Evolutionary conservation across 371 early-diverging fungal genomes (phyloP), one percentile per base, ranked within the genome.

Genomic region (Lichtheimia ornata): DNA sequence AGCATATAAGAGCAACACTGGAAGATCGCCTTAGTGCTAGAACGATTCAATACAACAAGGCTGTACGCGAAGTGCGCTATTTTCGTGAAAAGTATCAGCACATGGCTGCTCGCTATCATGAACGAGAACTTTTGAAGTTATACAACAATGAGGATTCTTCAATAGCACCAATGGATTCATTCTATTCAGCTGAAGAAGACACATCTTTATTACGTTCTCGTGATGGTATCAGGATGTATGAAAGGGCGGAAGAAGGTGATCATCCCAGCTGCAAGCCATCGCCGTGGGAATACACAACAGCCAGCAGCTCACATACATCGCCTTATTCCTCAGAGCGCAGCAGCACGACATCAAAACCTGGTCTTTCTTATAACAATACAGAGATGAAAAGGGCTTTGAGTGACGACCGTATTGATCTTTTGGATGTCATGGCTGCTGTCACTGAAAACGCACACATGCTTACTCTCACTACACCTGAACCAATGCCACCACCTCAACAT

Each of bases 21-120:
- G 20, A 58, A 35, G 43, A 53, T 35, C 35, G 30, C 14, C 17
- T 57, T 11, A 35, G 22, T 13, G 4, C 43, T 20, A 51, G 52
- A 40, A 25, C 17, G 5, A 13, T 15, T 14, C 58, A 45, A 5
- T 64, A 69, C 24, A 28, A 61, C 17, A 69, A 69, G 44, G 64
- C 62, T n/a, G 43, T 64, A 40, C 61, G 64, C 6, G 64, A 61
- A 49, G 50, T 47, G 53, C 47, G 55, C 17, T 69, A 58, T 41
- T 69, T 61, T 40, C 53, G 56, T 24, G 14, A 6, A 5, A 60
- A 58, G 18, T 58, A 61, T 24, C 59, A 67, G 45, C 24, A 14
- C 14, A 17, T 43, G 17, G 53, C 47, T 5, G 11, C 22, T n/a
- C n/a, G 17, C 9, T 22, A 47, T 17, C 22, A 22, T 47, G 22